These are phyloP conservation scores for Phytopythium montanum DNA, from an alignment of 352 stramenopile species.

Conservation along the genomic window DNA sequence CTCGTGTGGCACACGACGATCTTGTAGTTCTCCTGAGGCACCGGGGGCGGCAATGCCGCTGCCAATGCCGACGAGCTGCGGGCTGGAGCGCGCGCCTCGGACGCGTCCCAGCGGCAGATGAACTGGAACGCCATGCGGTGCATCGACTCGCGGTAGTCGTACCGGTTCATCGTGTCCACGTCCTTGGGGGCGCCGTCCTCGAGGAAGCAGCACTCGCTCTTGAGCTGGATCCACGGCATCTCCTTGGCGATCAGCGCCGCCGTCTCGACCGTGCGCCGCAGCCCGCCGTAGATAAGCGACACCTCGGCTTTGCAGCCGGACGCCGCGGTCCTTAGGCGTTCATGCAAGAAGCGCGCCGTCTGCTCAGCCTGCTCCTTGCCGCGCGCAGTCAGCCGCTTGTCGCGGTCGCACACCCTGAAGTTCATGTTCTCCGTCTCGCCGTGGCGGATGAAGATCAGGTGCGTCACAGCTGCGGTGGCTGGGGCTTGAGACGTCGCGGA, in stretches of 20 bases:
- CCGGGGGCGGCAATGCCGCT: conserved; percentile 16
- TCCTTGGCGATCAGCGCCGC: conserved; percentile 44
- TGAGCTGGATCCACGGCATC: conserved; percentile 65
- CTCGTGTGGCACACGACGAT: conserved; percentile 74
- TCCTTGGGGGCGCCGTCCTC: conserved; percentile 64
- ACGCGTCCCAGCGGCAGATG: conserved; percentile 53
- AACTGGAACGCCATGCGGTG: conserved; percentile 73
- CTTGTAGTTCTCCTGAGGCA: conserved; percentile 38
- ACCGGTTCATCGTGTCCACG: conserved; percentile 48
- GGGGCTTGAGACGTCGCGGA: not conserved
- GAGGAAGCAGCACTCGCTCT: conserved; percentile 66
- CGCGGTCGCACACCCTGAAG: conserved; percentile 64
- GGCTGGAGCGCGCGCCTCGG: conserved; percentile 19
- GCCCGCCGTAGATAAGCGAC: conserved; percentile 59
- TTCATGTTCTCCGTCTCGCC: conserved; percentile 84
- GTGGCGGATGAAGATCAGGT: conserved; percentile 72
- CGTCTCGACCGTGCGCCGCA: conserved; percentile 68
- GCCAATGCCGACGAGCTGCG: too few relatives aligned
- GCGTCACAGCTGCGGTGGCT: conserved; percentile 25
- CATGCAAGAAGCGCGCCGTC: conserved; percentile 44
- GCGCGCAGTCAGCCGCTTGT: conserved; percentile 65
- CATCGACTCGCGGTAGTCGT: conserved; percentile 72
- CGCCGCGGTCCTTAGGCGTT: conserved; percentile 31
- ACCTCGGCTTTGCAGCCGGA: conserved; percentile 33
- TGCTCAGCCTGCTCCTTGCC: conserved; percentile 54